Conservation (phyloP, 345 rosid species). For the Orychophragmus violaceus region DNA sequence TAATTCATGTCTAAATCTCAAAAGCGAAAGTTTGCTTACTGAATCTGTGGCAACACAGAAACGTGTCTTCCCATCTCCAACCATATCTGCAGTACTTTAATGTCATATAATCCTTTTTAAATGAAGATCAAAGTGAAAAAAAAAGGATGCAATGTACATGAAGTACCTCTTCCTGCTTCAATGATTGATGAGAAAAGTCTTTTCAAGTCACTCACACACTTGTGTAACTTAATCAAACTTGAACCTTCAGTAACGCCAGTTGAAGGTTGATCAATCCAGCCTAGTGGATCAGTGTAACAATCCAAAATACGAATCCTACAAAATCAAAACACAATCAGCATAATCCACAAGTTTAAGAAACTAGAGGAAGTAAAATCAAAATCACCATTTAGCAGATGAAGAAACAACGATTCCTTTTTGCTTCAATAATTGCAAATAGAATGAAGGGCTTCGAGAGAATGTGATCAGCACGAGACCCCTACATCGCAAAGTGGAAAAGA, state of each 20-base stretch:
- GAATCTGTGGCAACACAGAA: conserved; percentile 78
- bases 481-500: conserved; percentile 16
- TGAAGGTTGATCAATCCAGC: conserved; percentile 53
- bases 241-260: conserved; percentile 31
- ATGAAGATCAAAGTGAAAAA: neutral
- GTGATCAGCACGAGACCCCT: conserved; percentile 71
- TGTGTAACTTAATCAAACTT: conserved; percentile 25
- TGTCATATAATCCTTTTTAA: neutral
- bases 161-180: conserved; percentile 66
- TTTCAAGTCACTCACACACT: conserved; percentile 58
- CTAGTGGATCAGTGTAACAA: conserved; percentile 80
- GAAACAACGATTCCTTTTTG: conserved; percentile 40
- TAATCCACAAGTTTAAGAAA: neutral
- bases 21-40: conserved; percentile 36
- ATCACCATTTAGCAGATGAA: conserved; percentile 56
- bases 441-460: conserved; percentile 56
- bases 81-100: conserved; percentile 41
- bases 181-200: conserved; percentile 48
- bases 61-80: conserved; percentile 53
- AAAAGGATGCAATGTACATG: neutral
- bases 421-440: conserved; percentile 53
- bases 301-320: conserved; percentile 76
- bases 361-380: neutral
- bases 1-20: neutral
- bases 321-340: neutral